Conservation (phyloP, 2,329 filamentous ascomycete genomes). For the Madurella fahalii region DNA sequence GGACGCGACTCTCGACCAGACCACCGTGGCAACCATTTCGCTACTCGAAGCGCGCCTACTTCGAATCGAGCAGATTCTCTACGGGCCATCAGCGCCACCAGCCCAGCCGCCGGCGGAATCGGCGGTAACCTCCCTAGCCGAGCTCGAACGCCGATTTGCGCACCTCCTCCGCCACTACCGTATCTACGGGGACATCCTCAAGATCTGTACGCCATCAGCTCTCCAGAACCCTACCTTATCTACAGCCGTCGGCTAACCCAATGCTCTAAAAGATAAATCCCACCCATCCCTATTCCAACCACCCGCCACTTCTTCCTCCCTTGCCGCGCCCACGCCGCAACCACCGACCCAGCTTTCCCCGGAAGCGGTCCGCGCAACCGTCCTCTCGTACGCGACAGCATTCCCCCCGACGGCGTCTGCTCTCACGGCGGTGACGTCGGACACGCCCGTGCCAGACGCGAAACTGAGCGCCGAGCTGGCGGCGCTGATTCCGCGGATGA, state of each 20-base stretch:
- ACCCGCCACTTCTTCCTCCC: slow-evolving; percentile 35
- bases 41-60: slow-evolving; percentile 56
- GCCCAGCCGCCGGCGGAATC: slow-evolving; percentile 36
- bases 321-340: slow-evolving; percentile 30
- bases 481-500: slow-evolving; percentile 58
- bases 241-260: slow-evolving; percentile 2
- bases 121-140: slow-evolving; percentile 42
- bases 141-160: slow-evolving; percentile 52
- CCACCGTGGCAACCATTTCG: slow-evolving; percentile 51
- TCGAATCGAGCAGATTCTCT: slow-evolving; percentile 56
- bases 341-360: slow-evolving; percentile 50
- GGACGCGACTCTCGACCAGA: slow-evolving; percentile 44
- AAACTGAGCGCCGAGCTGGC: slow-evolving; percentile 53
- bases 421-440: slow-evolving; percentile 49
- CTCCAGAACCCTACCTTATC: neutral
- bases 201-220: slow-evolving; percentile 48
- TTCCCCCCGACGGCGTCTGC: slow-evolving; percentile 55
- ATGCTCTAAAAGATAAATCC: slow-evolving; percentile 41
- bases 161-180: slow-evolving; percentile 47
- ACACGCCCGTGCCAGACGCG: slow-evolving; percentile 55
- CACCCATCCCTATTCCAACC: slow-evolving; percentile 54
- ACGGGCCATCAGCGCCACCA: slow-evolving; percentile 41
- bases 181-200: slow-evolving; percentile 56
- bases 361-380: slow-evolving; percentile 50
- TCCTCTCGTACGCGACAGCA: slow-evolving; percentile 53